Conservation (phyloP, 495 filamentous ascomycete species). For the Darksidea phi region DNA sequence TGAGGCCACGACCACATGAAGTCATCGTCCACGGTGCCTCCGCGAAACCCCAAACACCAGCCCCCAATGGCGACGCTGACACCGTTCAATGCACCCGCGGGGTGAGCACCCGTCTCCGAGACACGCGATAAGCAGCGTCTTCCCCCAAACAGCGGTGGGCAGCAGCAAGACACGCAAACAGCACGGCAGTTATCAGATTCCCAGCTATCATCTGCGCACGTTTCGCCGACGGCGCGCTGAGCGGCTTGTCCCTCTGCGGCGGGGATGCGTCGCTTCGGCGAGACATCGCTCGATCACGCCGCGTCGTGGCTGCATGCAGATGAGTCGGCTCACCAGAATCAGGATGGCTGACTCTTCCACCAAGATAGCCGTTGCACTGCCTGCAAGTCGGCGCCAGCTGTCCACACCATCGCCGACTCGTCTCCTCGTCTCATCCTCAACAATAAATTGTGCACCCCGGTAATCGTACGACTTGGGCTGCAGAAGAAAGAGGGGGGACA, state of each 20-base stretch:
- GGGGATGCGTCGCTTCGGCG: conserved; percentile 12
- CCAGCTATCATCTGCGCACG: conserved; percentile 5
- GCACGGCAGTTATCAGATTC: conserved; percentile 22
- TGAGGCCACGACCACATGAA: conserved; percentile 13
- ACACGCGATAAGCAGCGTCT: background rate
- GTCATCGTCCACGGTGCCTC: conserved; percentile 13
- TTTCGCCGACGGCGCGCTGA: conserved; percentile 16
- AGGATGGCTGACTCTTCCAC: background rate
- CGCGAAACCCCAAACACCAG: background rate
- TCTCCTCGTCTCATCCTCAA: background rate
- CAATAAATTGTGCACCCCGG: background rate
- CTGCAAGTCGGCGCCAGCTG: conserved; percentile 6
- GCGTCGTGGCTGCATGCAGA: conserved; percentile 18
- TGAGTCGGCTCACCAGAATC: background rate
- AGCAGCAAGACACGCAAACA: background rate
- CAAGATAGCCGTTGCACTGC: conserved; percentile 3
- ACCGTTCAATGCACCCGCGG: background rate
- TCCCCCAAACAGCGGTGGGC: background rate
- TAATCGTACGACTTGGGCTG: background rate
- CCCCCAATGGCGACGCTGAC: background rate
- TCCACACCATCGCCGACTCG: background rate
- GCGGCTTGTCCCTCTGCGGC: conserved; percentile 22
- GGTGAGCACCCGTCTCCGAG: background rate
- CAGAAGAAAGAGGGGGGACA: background rate
- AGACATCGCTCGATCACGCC: conserved; percentile 20